Conservation (phyloP, 2,329 filamentous ascomycete species). For the Venturia aucupariae region DNA sequence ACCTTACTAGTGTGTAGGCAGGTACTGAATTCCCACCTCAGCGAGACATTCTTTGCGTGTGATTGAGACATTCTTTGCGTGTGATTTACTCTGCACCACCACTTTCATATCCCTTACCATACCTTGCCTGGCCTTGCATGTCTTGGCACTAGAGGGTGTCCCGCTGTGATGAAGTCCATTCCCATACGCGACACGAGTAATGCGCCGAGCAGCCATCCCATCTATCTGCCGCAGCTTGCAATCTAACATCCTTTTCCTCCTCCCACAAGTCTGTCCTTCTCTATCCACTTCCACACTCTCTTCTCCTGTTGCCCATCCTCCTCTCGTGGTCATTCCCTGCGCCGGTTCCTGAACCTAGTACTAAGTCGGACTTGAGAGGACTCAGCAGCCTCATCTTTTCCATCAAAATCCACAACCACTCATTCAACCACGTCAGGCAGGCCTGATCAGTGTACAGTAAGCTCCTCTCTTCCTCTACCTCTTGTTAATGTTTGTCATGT, state of each 20-base stretch:
- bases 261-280: neutral
- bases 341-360: neutral
- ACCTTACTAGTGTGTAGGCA: no score
- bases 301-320: neutral
- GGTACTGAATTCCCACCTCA: no score
- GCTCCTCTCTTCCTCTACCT: neutral
- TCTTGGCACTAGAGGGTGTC: neutral
- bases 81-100: no score
- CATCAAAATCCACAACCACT: neutral
- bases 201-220: neutral
- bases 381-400: no score
- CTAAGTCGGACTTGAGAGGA: no score
- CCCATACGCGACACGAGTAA: neutral
- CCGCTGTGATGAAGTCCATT: neutral
- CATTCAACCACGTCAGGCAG: neutral
- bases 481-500: neutral
- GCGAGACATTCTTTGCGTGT: no score
- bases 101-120: no score
- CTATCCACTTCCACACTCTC: neutral
- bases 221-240: neutral
- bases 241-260: neutral
- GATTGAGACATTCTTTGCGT: no score
- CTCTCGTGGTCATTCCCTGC: slow-evolving; percentile 5
- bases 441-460: slow-evolving; percentile 7
- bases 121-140: neutral